Percentiles rank a stretch among this genome's conserved stretches.
These are phyloP conservation scores for Mucor piriformis DNA, from an alignment of 371 early-diverging fungal genomes.

Conservation along the genomic window DNA sequence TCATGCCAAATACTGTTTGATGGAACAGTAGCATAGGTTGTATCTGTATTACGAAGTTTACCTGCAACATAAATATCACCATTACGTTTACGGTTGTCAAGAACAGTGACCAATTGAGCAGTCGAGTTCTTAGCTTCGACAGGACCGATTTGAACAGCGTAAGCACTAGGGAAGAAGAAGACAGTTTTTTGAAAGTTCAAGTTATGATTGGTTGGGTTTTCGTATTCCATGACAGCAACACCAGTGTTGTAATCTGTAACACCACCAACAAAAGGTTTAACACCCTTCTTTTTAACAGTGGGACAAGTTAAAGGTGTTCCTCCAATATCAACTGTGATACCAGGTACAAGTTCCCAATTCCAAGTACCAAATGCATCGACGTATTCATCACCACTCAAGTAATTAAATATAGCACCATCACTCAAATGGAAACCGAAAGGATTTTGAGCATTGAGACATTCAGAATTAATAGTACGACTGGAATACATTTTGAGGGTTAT, in stretches of 20 bases:
- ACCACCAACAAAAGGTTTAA: constrained; percentile 29
- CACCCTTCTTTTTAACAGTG: constrained; percentile 13
- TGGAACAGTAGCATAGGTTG: not conserved
- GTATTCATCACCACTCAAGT: constrained; percentile 38
- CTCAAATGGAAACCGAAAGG: constrained; percentile 32
- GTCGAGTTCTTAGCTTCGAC: constrained; percentile 15
- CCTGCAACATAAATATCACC: constrained; percentile 27
- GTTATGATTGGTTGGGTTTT: constrained; percentile 27
- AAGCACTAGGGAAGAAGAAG: constrained; percentile 34
- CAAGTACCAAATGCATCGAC: constrained; percentile 32
- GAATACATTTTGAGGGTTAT: constrained; percentile 43
- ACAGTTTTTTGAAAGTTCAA: constrained; percentile 33
- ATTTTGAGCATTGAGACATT: constrained; percentile 38
- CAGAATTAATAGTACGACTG: constrained; percentile 34
- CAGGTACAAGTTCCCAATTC: constrained; percentile 39
- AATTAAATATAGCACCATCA: constrained; percentile 36
- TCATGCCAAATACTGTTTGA: constrained; percentile 32
- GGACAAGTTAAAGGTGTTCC: constrained; percentile 22
- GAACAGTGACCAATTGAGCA: constrained; percentile 26
- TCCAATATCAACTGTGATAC: constrained; percentile 27
- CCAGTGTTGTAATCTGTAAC: constrained; percentile 29
- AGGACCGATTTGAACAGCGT: constrained; percentile 33
- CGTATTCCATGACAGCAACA: constrained; percentile 30
- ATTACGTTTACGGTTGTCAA: constrained; percentile 33
- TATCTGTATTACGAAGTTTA: constrained; percentile 6